Base-by-base conservation (phyloP, 495 filamentous ascomycete genomes). In the Platismatia glauca region DNA sequence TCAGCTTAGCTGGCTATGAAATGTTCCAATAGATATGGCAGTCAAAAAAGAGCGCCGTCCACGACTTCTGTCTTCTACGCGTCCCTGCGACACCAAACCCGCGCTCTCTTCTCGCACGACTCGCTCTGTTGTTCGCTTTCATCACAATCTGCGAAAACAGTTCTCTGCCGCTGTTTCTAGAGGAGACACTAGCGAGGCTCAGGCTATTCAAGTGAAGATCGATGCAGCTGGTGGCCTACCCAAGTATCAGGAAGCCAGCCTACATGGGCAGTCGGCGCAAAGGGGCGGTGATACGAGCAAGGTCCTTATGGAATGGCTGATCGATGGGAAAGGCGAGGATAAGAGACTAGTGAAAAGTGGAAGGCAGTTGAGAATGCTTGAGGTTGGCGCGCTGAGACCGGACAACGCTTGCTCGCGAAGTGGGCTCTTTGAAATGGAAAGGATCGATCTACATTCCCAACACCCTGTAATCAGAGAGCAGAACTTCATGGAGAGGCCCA, bases 401-500 rank as follows among this genome's bases (percentile, higher is more conserved):
- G 79, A 85, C 52, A 99, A 97, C 72, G 87, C 84, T 11, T 95
- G 91, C 71, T 90, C 91, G 0, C 82, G 79, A 67, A 87, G 86
- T 55, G 73, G 74, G 3, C 64, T 81, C 48, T 87, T 96, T 69
- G 81, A 88, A 55, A 83, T 96, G 48, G 85, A 86, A 59, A 81
- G 91, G 58, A 97, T 99, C 71, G 94, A 99, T 74, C 77, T 99
- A 48, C 86, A 92, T 74, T 91, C 90, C 57, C 90, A 93, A 66
- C 84, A 85, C 58, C 78, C 86, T 0, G 85, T 84, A 3, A 97
- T 99, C 63, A 67, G 82, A 63, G 80, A 90, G 70, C 91, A 97
- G 70, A 90, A 99, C 73, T 97, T 99, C 68, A 97, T 99, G 92
- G 75, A 89, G 69, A 79, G 90, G 39, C 89, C 91, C 9, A 73